phyloP scores from a whole-genome alignment of 2,329 filamentous ascomycete genomes.

The Alternaria brassicae region DNA sequence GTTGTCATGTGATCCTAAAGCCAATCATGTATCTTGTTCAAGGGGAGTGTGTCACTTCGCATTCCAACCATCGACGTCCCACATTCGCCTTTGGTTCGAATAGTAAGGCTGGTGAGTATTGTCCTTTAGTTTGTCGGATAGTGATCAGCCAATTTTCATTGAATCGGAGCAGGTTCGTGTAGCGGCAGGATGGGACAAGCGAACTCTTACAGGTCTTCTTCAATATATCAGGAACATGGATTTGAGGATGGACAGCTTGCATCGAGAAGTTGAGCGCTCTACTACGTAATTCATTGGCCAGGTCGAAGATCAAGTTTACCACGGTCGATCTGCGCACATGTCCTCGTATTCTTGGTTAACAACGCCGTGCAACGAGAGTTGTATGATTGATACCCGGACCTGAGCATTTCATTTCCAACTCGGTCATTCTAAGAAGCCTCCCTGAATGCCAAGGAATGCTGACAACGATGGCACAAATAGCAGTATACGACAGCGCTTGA shows the following conservation, averaged over 20 bases:
- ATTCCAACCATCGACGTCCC: not conserved
- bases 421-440: not conserved
- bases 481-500: conserved; percentile 10
- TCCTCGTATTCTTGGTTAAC: not conserved
- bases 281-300: not conserved
- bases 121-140: not conserved
- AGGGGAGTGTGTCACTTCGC: not conserved
- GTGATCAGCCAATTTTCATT: not conserved
- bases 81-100: not conserved
- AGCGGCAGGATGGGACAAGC: not conserved
- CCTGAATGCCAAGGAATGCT: not conserved
- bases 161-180: not conserved
- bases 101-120: not conserved
- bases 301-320: not conserved
- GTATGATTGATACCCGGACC: not conserved
- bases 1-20: not conserved
- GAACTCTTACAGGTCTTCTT: not conserved
- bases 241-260: not conserved
- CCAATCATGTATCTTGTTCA: not conserved
- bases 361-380: not conserved
- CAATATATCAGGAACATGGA: not conserved
- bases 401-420: not conserved
- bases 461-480: conserved; percentile 8
- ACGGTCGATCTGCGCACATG: not conserved
- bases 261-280: not conserved